Evolutionary conservation across 495 filamentous ascomycete species (phyloP).

Genomic region (Aspergillus egyptiacus): DNA sequence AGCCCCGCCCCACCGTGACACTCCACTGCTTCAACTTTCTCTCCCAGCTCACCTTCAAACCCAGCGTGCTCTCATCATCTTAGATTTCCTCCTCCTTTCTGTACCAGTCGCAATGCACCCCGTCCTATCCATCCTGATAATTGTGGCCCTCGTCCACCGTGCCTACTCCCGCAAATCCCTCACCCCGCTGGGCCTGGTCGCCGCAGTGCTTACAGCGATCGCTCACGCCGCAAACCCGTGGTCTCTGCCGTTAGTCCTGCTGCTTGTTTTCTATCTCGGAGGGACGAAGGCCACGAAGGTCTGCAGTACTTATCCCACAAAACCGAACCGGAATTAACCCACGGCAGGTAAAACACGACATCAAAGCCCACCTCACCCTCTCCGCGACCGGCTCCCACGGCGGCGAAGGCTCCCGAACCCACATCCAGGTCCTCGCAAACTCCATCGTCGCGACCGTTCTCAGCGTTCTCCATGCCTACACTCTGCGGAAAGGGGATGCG

Average conservation of each 20-base stretch:
- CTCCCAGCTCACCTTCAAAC: neutral
- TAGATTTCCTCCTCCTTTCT: neutral
- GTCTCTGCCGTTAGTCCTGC: conserved; percentile 77
- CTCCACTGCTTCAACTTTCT: neutral
- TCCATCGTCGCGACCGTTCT: conserved; percentile 71
- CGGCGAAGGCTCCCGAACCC: conserved; percentile 74
- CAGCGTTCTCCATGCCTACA: conserved; percentile 61
- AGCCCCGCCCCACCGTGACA: neutral
- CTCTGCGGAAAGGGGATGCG: conserved; percentile 46
- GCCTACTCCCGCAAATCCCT: conserved; percentile 68
- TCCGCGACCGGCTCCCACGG: conserved; percentile 63
- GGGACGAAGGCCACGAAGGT: conserved; percentile 82
- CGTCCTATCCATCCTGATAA: conserved; percentile 60
- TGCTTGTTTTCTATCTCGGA: conserved; percentile 80
- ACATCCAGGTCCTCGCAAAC: conserved; percentile 89
- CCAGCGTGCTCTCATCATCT: neutral
- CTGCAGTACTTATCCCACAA: neutral
- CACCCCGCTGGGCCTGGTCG: conserved; percentile 61
- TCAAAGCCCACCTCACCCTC: conserved; percentile 76
- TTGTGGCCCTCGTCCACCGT: conserved; percentile 55
- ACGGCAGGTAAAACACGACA: conserved; percentile 69
- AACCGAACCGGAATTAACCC: neutral
- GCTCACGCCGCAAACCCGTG: conserved; percentile 86
- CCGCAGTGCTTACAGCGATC: conserved; percentile 63
- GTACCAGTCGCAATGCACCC: conserved; percentile 53